Base-by-base conservation (phyloP, 192 early-diverging fungal genomes). In the Endogone sp. region DNA sequence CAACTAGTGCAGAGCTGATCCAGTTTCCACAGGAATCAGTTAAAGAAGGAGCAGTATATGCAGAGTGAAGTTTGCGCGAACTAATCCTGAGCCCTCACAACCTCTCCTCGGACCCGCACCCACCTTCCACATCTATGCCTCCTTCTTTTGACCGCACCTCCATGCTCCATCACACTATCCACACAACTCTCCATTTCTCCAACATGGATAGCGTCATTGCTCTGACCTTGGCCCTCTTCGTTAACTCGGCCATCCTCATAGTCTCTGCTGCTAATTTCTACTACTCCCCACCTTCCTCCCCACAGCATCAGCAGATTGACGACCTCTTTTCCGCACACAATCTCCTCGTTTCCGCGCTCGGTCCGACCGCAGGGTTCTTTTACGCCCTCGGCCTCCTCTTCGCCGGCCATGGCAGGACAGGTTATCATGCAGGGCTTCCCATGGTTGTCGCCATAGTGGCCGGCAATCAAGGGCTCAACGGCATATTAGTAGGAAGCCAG, bases 361-460 rank as follows among this genome's bases (percentile, higher is more conserved):
- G 91, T 11, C 66, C 66, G 16, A 72, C 80, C 25, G 90, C 92
- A 6, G 91, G 82, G 20, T 73, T 81, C 31, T 60, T 91, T 11
- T 94, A 94, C 85, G 91, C 92, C 20, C 65, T 93, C 10, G 93
- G 90, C 8, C 73, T 94, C 25, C 74, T 94, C 60, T 84, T 85
- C 71, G 81, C 92, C 16, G 93, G 93, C 23, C n/a, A 73, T 94
- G 71, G 92, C 92, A 8, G 93, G 92, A 22, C 92, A 93, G 74
- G 87, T 93, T 58, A 83, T 93, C 28, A 94, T 93, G 89, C 84
- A 86, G 29, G 92, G 92, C 3, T 94, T 93, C 70, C 73, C 0
- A 76, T 93, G 78, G 78, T 80, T 9, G 90, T 85, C 61, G 89
- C 87, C 11, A 37, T 91, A 28, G 63, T 89, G 13, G 71, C 72